A percentile compares a stretch with the other conserved stretches of the same genome.
Evolutionary conservation across 2,329 filamentous ascomycete species (phyloP).

Genomic region (Thelonectria olida): DNA sequence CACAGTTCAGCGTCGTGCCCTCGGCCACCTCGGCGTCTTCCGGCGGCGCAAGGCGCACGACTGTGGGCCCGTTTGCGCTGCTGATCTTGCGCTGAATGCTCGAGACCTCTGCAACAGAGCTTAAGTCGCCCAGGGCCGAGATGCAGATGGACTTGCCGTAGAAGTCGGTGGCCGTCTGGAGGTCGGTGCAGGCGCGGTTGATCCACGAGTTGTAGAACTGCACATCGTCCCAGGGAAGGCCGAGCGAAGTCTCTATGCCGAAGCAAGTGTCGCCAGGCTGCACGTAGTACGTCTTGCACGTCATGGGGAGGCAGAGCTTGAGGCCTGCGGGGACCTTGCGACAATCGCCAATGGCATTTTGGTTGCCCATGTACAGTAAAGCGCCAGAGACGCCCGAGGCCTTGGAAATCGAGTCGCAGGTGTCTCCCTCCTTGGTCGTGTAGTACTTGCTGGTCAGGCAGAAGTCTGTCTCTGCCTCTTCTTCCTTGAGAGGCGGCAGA

Average conservation of each 20-base stretch:
- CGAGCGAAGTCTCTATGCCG: constrained; percentile 1
- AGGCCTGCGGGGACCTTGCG: constrained; percentile 12
- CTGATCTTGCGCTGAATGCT: neutral
- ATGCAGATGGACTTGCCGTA: constrained; percentile 26
- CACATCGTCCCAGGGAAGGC: constrained; percentile 7
- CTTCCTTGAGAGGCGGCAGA: neutral
- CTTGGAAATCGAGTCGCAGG: constrained; percentile 6
- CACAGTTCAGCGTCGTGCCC: constrained; percentile 17
- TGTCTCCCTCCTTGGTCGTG: neutral
- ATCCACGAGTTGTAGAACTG: constrained; percentile 20
- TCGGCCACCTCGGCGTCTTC: constrained; percentile 4
- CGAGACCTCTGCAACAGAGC: neutral
- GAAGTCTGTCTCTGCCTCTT: neutral
- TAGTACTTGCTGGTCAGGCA: neutral
- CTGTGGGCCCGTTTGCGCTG: constrained; percentile 1
- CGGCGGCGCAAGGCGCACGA: constrained; percentile 1
- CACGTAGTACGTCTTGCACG: constrained; percentile 16
- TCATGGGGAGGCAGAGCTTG: constrained; percentile 25
- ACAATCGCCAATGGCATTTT: constrained; percentile 21
- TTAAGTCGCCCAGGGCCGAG: constrained; percentile 9
- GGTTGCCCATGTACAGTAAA: constrained; percentile 29
- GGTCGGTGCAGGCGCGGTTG: constrained; percentile 14
- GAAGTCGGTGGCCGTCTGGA: constrained; percentile 21
- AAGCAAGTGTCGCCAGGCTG: constrained; percentile 14
- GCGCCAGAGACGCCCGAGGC: constrained; percentile 21